Percentiles rank a stretch among this genome's conserved stretches.
Evolutionary conservation across 441 rosid genomes (phyloP).

Genomic region (Populus hybrid): DNA sequence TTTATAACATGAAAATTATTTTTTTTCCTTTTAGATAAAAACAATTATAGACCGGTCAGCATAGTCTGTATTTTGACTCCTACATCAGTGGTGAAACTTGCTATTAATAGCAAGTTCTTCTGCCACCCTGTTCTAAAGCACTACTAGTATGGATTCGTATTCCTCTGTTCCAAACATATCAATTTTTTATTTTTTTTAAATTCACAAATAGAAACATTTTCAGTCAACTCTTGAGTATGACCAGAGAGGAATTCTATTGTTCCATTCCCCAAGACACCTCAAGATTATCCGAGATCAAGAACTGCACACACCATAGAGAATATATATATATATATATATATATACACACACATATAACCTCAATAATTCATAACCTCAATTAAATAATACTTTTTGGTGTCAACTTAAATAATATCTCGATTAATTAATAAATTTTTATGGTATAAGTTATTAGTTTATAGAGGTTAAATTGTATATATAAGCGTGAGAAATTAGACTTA

Average conservation of each 20-base stretch:
- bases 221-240: neutral
- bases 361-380: too few species aligned
- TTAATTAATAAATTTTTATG: neutral
- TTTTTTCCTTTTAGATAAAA: neutral
- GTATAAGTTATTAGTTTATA: too few species aligned
- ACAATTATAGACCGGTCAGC: neutral
- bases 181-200: too few species aligned
- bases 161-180: neutral
- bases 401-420: neutral
- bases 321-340: too few species aligned
- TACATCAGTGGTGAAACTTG: neutral
- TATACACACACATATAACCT: too few species aligned
- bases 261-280: neutral
- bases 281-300: too few species aligned
- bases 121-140: neutral
- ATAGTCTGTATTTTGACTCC: neutral
- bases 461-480: too few species aligned
- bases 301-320: neutral
- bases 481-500: neutral
- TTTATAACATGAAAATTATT: neutral
- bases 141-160: neutral
- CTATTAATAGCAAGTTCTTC: neutral
- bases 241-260: neutral
- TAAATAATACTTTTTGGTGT: neutral
- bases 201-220: neutral